Percentiles rank a stretch among this genome's conserved stretches.
Evolutionary conservation across 2,329 filamentous ascomycete species (phyloP).

Genomic region (Alternaria infectoria): DNA sequence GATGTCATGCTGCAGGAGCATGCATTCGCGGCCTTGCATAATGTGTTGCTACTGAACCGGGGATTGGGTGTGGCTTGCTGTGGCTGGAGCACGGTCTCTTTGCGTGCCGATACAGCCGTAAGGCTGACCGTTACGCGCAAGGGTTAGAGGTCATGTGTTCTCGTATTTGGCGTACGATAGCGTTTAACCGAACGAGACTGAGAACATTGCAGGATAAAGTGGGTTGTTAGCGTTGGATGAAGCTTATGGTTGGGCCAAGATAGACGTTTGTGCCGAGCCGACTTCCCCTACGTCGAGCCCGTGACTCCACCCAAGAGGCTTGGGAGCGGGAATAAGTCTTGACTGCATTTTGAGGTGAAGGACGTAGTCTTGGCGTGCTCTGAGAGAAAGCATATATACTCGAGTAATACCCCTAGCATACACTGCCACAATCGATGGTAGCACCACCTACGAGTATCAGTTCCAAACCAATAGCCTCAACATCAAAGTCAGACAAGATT

Average conservation of each 20-base stretch:
- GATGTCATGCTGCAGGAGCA: conserved; percentile 29
- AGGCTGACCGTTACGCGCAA: conserved; percentile 25
- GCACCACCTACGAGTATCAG: not conserved
- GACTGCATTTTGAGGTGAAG: conserved; percentile 3
- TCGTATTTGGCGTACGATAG: not conserved
- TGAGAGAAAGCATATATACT: conserved; percentile 18
- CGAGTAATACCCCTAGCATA: conserved; percentile 3
- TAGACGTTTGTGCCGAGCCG: not conserved
- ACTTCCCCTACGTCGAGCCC: conserved; percentile 3
- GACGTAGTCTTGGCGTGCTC: conserved; percentile 13
- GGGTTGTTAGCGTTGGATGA: not conserved
- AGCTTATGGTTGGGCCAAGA: conserved; percentile 15
- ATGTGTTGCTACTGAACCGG: not conserved
- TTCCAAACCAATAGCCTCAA: conserved; percentile 1
- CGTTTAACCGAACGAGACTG: conserved; percentile 8
- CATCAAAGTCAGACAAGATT: not conserved
- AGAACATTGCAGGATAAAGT: conserved; percentile 10
- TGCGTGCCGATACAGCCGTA: conserved; percentile 15
- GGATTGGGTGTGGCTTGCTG: conserved; percentile 37
- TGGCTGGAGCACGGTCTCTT: conserved; percentile 35
- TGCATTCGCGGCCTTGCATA: conserved; percentile 18
- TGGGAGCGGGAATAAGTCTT: conserved; percentile 21
- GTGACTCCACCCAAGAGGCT: conserved; percentile 21
- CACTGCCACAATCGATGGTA: conserved; percentile 7
- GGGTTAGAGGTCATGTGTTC: conserved; percentile 24